Base-by-base conservation (phyloP, 352 stramenopile species). In the Globisporangium iwayamae region DNA sequence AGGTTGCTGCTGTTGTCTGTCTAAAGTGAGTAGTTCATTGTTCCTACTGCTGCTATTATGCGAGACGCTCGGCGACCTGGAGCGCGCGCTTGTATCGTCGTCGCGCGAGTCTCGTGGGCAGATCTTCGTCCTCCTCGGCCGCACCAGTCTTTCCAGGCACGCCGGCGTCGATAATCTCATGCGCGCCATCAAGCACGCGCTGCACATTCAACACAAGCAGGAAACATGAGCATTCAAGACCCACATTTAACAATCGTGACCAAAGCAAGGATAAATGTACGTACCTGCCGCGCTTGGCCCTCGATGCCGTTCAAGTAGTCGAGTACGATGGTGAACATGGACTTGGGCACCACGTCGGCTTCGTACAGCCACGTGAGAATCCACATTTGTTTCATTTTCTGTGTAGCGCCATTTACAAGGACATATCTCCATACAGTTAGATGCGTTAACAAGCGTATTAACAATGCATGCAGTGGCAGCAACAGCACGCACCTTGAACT, bases 381-480 rank as follows among this genome's bases (percentile, higher is more conserved):
- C 85, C 85, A 94, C 55, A 84, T 72, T 73, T 94, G 85, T 66
- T 92, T 90, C 18, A 86, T 83, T 82, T 88, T 94, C 82, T 89
- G 56, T 36, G 25, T 28, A 63, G 1, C 51, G 51, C 7, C 63
- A 60, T 47, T 63, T 32, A 66, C 28, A 56, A 8, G 56, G 38
- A 14, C 20, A 50, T 7, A 56, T 45, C 38, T n/a, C 7, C 28
- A 61, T 32, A 66, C 14, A 58, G 32, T 45, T 7, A 36, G n/a
- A 25, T 28, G 25, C 25, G 25, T 2, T 28, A 28, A 28, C 25
- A 28, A 28, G 25, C 25, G 25, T 28, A 28, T 28, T 28, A 28
- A 28, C 25, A 28, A 28, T 28, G 16, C 20, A 36, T 5, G 28
- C 38, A 25, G 16, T 13, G 43, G 25, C 22, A n/a, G 1, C 36